Conservation (phyloP, 805 yeast species). For the Zygosaccharomyces kombuchaensis region DNA sequence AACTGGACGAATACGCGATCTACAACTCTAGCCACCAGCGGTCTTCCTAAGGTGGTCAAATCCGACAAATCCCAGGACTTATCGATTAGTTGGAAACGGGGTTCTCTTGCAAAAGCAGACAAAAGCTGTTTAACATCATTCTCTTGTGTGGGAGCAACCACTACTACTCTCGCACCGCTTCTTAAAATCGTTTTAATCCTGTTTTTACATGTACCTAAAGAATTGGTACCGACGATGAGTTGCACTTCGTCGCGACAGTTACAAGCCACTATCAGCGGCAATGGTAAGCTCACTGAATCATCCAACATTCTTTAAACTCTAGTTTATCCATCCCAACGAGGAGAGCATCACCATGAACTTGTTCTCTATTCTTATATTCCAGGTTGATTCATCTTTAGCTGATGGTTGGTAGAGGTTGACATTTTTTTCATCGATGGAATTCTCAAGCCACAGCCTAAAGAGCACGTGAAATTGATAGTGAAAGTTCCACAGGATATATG, state of each 20-base stretch:
- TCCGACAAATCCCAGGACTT: slow-evolving; percentile 41
- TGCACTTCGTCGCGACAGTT: slow-evolving; percentile 50
- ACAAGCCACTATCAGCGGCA: slow-evolving; percentile 40
- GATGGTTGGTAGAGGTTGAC: background rate
- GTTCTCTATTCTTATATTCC: background rate
- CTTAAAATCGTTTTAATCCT: slow-evolving; percentile 48
- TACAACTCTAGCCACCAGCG: slow-evolving; percentile 56
- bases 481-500: background rate
- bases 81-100: slow-evolving; percentile 30
- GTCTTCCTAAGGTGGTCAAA: slow-evolving; percentile 55
- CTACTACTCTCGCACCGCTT: slow-evolving; percentile 53
- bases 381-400: background rate
- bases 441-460: background rate
- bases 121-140: slow-evolving; percentile 23
- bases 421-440: background rate
- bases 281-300: slow-evolving; percentile 5
- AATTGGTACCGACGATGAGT: slow-evolving; percentile 49
- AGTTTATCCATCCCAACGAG: background rate
- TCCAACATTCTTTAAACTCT: background rate
- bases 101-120: slow-evolving; percentile 21
- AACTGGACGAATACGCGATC: slow-evolving; percentile 72
- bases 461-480: background rate
- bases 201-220: slow-evolving; percentile 21
- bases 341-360: no score
- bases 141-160: slow-evolving; percentile 37